A percentile compares a stretch with the other conserved stretches of the same genome.
These are phyloP conservation scores for Rhodotorula sp. DNA, from an alignment of 1,284 basidiomycete genomes.

Conservation along the genomic window DNA sequence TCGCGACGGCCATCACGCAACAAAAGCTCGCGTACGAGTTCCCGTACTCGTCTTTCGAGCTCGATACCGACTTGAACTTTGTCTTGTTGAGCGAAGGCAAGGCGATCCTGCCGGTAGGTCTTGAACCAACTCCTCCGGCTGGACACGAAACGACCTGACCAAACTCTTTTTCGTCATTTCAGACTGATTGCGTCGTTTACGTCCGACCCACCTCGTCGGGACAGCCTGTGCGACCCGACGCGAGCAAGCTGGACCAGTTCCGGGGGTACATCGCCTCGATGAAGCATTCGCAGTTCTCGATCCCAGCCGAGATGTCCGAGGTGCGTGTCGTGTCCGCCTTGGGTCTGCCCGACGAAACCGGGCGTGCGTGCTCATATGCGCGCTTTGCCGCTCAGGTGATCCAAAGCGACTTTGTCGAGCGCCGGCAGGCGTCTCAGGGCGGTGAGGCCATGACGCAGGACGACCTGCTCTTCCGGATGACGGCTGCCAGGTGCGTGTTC, in stretches of 20 bases:
- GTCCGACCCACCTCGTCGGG: conserved; percentile 24
- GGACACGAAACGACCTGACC: conserved; percentile 1
- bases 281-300: conserved; percentile 28
- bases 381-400: conserved; percentile 59
- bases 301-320: conserved; percentile 40
- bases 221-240: background rate
- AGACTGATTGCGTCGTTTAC: conserved; percentile 44
- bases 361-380: background rate
- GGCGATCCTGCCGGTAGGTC: conserved; percentile 49
- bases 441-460: conserved; percentile 43
- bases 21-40: conserved; percentile 77
- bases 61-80: conserved; percentile 70
- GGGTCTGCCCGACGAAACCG: too few relatives aligned
- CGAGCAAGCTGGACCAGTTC: conserved; percentile 35
- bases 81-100: conserved; percentile 66
- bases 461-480: conserved; percentile 45
- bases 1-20: conserved; percentile 66
- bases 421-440: conserved; percentile 52
- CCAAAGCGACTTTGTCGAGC: conserved; percentile 70
- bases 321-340: conserved; percentile 8
- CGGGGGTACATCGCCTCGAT: conserved; percentile 32
- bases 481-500: conserved; percentile 34
- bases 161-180: background rate
- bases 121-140: background rate
- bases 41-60: conserved; percentile 71